phyloP scores from a whole-genome alignment of 2,329 filamentous ascomycete species.

The Pyricularia pennisetigena region DNA sequence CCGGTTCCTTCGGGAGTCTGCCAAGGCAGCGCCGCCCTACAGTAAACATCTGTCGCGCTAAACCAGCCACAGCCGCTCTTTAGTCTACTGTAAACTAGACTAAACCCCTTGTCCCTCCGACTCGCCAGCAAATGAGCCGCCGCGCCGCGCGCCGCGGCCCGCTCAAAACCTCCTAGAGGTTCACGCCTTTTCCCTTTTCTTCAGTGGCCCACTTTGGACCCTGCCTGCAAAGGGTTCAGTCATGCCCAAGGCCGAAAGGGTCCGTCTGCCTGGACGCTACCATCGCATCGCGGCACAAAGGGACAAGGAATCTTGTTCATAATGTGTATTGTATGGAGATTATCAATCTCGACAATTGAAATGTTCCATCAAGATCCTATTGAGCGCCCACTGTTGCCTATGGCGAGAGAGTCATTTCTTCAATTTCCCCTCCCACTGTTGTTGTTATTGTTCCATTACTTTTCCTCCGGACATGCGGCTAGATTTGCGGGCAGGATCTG shows the following conservation, averaged over 20 bases:
- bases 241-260: neutral
- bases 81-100: no score
- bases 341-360: neutral
- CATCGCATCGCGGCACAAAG: neutral
- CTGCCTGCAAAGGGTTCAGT: neutral
- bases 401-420: neutral
- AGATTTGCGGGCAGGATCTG: neutral
- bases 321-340: neutral
- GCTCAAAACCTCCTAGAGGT: neutral
- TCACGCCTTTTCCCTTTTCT: neutral
- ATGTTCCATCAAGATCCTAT: no score
- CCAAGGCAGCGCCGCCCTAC: no score
- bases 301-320: neutral
- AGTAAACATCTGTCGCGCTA: no score
- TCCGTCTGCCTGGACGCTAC: neutral
- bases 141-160: no score
- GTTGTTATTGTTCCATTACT: neutral
- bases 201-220: neutral
- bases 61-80: no score
- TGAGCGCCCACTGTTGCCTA: neutral
- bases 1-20: no score
- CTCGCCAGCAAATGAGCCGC: no score
- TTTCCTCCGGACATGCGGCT: neutral
- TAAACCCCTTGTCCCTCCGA: no score
- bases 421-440: neutral